Percentiles rank a stretch among this genome's conserved stretches.
Evolutionary conservation across 2,329 filamentous ascomycete genomes (phyloP).

Genomic region (Stachybotrys chlorohalonatus): DNA sequence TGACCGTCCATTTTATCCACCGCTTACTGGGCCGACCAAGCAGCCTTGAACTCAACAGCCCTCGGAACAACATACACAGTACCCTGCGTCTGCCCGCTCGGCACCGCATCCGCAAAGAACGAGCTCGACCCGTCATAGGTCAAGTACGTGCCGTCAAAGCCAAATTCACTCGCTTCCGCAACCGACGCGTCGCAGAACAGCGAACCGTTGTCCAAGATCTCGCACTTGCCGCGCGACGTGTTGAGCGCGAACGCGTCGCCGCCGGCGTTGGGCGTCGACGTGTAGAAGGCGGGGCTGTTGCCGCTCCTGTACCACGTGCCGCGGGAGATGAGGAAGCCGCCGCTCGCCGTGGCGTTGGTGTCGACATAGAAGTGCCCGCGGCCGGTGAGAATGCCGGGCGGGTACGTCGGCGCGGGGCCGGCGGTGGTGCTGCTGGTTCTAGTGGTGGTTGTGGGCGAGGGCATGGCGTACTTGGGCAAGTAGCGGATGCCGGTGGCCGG

Average conservation of each 20-base stretch:
- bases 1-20: not conserved
- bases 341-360: constrained; percentile 2
- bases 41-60: constrained; percentile 11
- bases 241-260: constrained; percentile 10
- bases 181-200: constrained; percentile 9
- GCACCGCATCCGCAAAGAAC: constrained; percentile 12
- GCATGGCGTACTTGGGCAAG: constrained; percentile 11
- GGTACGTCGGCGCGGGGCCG: constrained; percentile 1
- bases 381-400: constrained; percentile 6
- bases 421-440: not conserved
- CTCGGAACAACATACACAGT: constrained; percentile 11
- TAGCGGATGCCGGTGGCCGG: constrained; percentile 30
- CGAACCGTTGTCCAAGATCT: constrained; percentile 5
- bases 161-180: constrained; percentile 8
- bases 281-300: constrained; percentile 14
- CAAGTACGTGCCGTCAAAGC: constrained; percentile 14
- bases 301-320: constrained; percentile 18
- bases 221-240: constrained; percentile 15
- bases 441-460: constrained; percentile 1
- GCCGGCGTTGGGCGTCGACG: constrained; percentile 10
- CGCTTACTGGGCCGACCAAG: constrained; percentile 9
- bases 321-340: constrained; percentile 13
- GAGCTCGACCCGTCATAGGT: constrained; percentile 9
- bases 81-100: constrained; percentile 11
- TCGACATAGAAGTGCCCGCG: constrained; percentile 7